A percentile compares a stretch with the other conserved stretches of the same genome.
These are phyloP conservation scores for Fusarium stilboides DNA, from an alignment of 2,329 filamentous ascomycete species.

Conservation along the genomic window DNA sequence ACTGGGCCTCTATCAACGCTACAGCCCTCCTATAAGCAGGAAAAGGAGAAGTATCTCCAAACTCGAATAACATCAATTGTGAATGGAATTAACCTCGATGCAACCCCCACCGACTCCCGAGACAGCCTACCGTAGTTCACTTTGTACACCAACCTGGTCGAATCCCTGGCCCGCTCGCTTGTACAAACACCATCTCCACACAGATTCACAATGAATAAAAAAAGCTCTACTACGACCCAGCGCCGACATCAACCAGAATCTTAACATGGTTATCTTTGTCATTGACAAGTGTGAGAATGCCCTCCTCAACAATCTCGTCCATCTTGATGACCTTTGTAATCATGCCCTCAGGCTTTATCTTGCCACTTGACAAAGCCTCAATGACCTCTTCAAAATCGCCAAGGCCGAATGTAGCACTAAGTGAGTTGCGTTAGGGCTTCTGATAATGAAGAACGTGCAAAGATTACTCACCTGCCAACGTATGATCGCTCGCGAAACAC, in stretches of 20 bases:
- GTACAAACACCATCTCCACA: too few relatives aligned
- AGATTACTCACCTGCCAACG: constrained; percentile 15
- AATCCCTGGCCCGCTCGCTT: too few relatives aligned
- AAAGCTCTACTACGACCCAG: constrained; percentile 1
- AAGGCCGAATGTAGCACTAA: constrained; percentile 11
- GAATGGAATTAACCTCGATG: too few relatives aligned
- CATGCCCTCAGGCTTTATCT: constrained; percentile 17
- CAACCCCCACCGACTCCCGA: too few relatives aligned
- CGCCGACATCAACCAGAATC: constrained; percentile 23
- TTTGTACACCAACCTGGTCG: too few relatives aligned
- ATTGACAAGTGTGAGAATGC: constrained; percentile 14
- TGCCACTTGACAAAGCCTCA: constrained; percentile 17
- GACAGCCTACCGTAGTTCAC: too few relatives aligned
- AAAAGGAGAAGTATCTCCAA: too few relatives aligned
- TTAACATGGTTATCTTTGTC: constrained; percentile 32
- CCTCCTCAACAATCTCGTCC: constrained; percentile 28
- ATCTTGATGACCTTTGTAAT: constrained; percentile 35
- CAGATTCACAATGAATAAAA: too few relatives aligned
- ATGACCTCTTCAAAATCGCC: constrained; percentile 30
- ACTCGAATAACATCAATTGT: too few relatives aligned
- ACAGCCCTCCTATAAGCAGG: too few relatives aligned
- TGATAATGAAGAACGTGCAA: accelerated
- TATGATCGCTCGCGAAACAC: constrained; percentile 30
- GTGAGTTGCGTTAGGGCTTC: neutral
- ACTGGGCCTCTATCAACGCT: too few relatives aligned